A percentile compares a stretch with the other conserved stretches of the same genome.
Evolutionary conservation across 345 rosid genomes (phyloP).

Genomic region (Cochlearia excelsa): DNA sequence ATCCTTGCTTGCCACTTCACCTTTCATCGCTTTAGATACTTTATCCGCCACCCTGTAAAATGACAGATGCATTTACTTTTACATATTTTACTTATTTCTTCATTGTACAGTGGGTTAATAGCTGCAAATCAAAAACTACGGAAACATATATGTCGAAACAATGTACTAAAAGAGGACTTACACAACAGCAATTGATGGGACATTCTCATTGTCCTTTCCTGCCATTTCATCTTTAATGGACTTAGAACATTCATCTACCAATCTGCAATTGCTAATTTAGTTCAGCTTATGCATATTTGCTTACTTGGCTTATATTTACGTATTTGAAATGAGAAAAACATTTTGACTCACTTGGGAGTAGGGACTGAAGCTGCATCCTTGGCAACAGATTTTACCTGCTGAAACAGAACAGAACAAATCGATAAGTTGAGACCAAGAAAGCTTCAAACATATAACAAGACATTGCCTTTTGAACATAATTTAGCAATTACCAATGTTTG

Average conservation of each 20-base stretch:
- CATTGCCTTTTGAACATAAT: not conserved
- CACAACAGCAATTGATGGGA: conserved; percentile 14
- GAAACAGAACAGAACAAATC: conserved; percentile 10
- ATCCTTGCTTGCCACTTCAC: conserved; percentile 50
- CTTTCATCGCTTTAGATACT: conserved; percentile 43
- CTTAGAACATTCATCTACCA: conserved; percentile 28
- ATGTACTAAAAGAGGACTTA: conserved; percentile 15
- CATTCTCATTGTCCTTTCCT: conserved; percentile 23
- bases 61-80: conserved; percentile 6
- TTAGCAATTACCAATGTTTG: conserved; percentile 42
- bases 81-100: conserved; percentile 3
- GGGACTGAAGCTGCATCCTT: conserved; percentile 37
- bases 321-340: not conserved
- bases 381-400: conserved; percentile 47
- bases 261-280: conserved; percentile 25
- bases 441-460: conserved; percentile 12
- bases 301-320: conserved; percentile 1
- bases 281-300: not conserved
- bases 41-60: conserved; percentile 52
- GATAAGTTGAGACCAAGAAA: conserved; percentile 4
- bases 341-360: conserved; percentile 49
- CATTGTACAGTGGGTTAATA: not conserved
- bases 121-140: not conserved
- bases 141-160: not conserved
- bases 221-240: conserved; percentile 15